phyloP scores from a whole-genome alignment of 2,329 filamentous ascomycete species.

The Cladophialophora chaetospira region DNA sequence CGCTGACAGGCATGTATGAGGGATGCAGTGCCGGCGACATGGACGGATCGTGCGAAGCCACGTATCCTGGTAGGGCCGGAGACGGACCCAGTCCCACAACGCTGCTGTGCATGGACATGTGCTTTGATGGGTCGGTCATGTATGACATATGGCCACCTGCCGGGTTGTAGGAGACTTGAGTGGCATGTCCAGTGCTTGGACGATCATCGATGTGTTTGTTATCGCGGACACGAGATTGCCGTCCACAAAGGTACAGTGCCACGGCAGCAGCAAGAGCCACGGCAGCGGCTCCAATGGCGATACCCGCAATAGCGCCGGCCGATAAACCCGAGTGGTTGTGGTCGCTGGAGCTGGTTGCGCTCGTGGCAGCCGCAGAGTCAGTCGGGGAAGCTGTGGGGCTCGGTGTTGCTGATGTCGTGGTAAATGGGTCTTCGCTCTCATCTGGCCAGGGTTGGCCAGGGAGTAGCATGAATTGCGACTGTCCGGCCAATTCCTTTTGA shows the following conservation, averaged over 20 bases:
- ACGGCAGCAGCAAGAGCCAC: conserved; percentile 21
- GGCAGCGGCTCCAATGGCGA: conserved; percentile 23
- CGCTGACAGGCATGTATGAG: conserved; percentile 13
- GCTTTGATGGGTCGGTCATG: conserved; percentile 19
- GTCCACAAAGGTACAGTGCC: conserved; percentile 23
- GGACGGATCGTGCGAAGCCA: conserved; percentile 17
- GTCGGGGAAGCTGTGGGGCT: conserved; percentile 7
- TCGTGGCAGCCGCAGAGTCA: not conserved
- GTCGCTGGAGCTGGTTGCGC: not conserved
- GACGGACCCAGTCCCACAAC: conserved; percentile 4
- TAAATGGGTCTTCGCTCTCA: conserved; percentile 23
- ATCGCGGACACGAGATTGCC: conserved; percentile 12
- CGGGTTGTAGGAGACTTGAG: conserved; percentile 1
- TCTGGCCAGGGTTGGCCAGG: conserved; percentile 31
- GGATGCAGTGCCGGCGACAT: conserved; percentile 17
- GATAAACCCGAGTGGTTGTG: conserved; percentile 14
- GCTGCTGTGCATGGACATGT: conserved; percentile 27
- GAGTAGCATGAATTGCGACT: conserved; percentile 29
- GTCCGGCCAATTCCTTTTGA: conserved; percentile 27
- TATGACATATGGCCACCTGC: conserved; percentile 13
- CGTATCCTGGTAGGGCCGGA: conserved; percentile 24
- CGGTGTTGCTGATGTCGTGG: conserved; percentile 7
- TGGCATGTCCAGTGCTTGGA: conserved; percentile 13
- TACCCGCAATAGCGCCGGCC: conserved; percentile 23
- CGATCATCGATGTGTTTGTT: conserved; percentile 6